phyloP scores from a whole-genome alignment of 805 yeast genomes.

The Myxozyma nipponensis region DNA sequence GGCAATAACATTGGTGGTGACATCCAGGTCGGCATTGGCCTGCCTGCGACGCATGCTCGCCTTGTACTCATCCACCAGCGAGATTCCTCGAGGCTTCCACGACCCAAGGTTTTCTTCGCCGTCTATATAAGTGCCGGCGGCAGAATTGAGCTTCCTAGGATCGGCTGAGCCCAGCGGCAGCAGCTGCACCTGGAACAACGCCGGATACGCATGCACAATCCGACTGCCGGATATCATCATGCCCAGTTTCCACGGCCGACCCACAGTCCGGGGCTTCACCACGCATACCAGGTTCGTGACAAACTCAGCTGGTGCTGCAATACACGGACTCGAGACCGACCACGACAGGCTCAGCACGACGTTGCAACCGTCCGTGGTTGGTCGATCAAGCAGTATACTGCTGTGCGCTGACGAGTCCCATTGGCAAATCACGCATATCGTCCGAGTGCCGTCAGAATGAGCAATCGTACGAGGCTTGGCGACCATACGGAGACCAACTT shows the following conservation, averaged over 20 bases:
- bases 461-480: slow-evolving; percentile 21
- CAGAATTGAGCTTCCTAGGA: slow-evolving; percentile 3
- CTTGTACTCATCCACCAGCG: slow-evolving; percentile 13
- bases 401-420: slow-evolving; percentile 31
- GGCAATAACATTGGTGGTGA: slow-evolving; percentile 8
- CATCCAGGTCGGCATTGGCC: slow-evolving; percentile 6
- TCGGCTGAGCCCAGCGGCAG: slow-evolving; percentile 14
- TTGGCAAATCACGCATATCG: slow-evolving; percentile 24
- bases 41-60: not conserved
- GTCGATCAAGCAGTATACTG: slow-evolving; percentile 16
- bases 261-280: slow-evolving; percentile 13
- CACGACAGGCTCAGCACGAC: slow-evolving; percentile 24
- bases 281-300: slow-evolving; percentile 17
- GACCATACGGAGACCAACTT: slow-evolving; percentile 18
- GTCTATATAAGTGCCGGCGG: slow-evolving; percentile 12
- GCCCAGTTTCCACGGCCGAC: slow-evolving; percentile 19
- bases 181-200: slow-evolving; percentile 17
- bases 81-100: slow-evolving; percentile 23
- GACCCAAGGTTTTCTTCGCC: slow-evolving; percentile 24
- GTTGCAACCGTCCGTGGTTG: slow-evolving; percentile 21
- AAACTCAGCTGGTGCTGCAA: slow-evolving; percentile 19
- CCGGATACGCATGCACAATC: slow-evolving; percentile 15
- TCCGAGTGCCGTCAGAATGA: slow-evolving; percentile 29
- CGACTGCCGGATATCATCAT: slow-evolving; percentile 10
- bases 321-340: slow-evolving; percentile 19